Base-by-base conservation (phyloP, 225 moss, liverwort and hornwort species). In the Rhytidiadelphus loreus region DNA sequence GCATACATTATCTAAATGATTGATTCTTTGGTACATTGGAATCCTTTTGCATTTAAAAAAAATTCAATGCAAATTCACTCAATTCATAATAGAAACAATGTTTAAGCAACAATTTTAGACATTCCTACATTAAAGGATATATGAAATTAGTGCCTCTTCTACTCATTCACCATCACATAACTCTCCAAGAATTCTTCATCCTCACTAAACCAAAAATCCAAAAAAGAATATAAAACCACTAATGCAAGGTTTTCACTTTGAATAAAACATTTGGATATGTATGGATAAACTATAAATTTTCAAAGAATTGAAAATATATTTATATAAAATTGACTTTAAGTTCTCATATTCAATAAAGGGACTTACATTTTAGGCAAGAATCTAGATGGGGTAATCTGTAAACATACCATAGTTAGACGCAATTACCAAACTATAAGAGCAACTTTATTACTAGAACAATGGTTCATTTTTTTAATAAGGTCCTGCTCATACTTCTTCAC, bases 371-470 rank as follows among this genome's bases (percentile, higher is more conserved):
- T 69, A 68, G 13, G 12, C 24, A 39, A 39, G 39, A 68, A 13
- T 23, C 39, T 39, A 39, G 39, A 39, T 69, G 12, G n/a, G 24
- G 7, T 4, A 11, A 6, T 24, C 39, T 39, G 13, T 7, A 69
- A 69, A 13, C 0, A 22, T 0, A 4, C 23, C 7, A 68, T 22
- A n/a, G 5, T 28, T 9, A 26, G 4, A 6, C 44, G 28, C 72
- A 72, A 43, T 44, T 43, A 43, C 8, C 8, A 70, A 24, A 24
- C 21, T 66, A 37, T 21, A 12, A 7, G 9, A 68, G 12, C n/a
- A 4, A 12, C 13, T 66, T 0, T 22, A 1, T 68, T 2, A 68
- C 1, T 7, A 17, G 7, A 23, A 68, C 7, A 22, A n/a, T n/a
- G 7, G 12, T 68, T n/a, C 13, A n/a, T 2, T 68, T 68, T 68